A percentile compares a stretch with the other conserved stretches of the same genome.
phyloP scores from a whole-genome alignment of 2,329 filamentous ascomycete genomes.

The Albophoma yamanashiensis region DNA sequence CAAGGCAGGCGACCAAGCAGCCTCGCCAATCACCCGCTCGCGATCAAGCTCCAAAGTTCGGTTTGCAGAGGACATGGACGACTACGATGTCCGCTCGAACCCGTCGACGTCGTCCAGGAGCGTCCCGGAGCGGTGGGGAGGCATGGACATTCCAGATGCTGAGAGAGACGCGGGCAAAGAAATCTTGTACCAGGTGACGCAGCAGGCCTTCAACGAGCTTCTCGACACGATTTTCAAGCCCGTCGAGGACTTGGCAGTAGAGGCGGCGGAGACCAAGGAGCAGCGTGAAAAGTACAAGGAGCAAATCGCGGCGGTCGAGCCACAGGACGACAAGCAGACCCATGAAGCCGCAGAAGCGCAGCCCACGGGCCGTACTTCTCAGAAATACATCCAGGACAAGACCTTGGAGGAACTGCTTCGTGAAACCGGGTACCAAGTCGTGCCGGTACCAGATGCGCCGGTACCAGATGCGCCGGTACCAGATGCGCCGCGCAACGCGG shows the following conservation, averaged over 20 bases:
- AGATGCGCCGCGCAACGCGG: conserved; percentile 17
- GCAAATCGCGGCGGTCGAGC: conserved; percentile 31
- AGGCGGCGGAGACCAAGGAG: conserved; percentile 50
- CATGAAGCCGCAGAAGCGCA: background rate
- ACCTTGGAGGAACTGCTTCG: conserved; percentile 26
- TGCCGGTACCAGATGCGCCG: conserved; percentile 23
- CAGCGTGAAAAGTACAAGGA: conserved; percentile 47
- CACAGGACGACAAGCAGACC: conserved; percentile 14
- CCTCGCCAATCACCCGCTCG: conserved; percentile 25
- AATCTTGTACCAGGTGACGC: conserved; percentile 81
- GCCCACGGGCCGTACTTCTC: background rate
- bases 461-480: no score
- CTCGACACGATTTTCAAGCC: conserved; percentile 76
- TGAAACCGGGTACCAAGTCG: conserved; percentile 30
- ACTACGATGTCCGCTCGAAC: conserved; percentile 61
- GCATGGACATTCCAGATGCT: conserved; percentile 67
- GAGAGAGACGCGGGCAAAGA: conserved; percentile 80
- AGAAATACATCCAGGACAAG: conserved; percentile 11
- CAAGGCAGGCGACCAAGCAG: conserved; percentile 24
- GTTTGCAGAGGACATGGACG: conserved; percentile 61
- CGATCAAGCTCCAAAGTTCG: conserved; percentile 71
- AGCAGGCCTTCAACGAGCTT: conserved; percentile 85
- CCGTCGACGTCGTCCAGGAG: conserved; percentile 62
- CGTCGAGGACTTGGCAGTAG: conserved; percentile 66
- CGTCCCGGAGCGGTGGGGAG: conserved; percentile 64